Percentiles rank a stretch among this genome's conserved stretches.
phyloP scores from a whole-genome alignment of 176 grass and related monocot species.

The Thalia dealbata region DNA sequence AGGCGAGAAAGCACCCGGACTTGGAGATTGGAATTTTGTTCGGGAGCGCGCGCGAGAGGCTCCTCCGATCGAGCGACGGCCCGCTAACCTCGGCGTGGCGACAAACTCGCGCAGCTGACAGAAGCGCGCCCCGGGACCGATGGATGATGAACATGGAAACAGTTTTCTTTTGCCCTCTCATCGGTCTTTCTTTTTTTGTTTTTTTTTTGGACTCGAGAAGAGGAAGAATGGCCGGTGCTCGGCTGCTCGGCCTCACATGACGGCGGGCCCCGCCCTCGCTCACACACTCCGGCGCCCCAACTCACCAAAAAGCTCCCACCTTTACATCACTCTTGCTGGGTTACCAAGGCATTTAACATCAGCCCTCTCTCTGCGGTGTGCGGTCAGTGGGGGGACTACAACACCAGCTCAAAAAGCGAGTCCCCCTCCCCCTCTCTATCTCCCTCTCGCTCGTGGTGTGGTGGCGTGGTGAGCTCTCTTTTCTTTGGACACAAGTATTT shows the following conservation, averaged over 20 bases:
- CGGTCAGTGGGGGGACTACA: neutral
- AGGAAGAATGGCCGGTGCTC: neutral
- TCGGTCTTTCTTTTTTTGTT: too few species aligned
- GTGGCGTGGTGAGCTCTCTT: neutral
- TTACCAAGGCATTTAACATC: neutral
- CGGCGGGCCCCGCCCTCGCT: neutral
- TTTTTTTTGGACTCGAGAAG: neutral
- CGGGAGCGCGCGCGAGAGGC: too few species aligned
- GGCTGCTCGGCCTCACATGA: neutral
- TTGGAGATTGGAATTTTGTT: too few species aligned
- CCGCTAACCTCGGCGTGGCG: too few species aligned
- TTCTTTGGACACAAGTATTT: conserved; percentile 3
- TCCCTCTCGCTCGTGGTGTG: neutral
- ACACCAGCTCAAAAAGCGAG: neutral
- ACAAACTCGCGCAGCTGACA: too few species aligned
- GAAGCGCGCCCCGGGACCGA: too few species aligned
- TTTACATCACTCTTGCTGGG: neutral
- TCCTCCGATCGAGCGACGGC: too few species aligned
- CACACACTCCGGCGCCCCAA: neutral
- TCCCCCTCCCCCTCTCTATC: neutral
- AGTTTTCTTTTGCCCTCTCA: too few species aligned
- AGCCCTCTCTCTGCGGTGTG: neutral
- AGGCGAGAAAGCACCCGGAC: too few species aligned
- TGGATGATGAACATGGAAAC: too few species aligned
- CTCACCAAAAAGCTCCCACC: neutral